phyloP scores from a whole-genome alignment of 495 filamentous ascomycete genomes.

The Evernia prunastri region DNA sequence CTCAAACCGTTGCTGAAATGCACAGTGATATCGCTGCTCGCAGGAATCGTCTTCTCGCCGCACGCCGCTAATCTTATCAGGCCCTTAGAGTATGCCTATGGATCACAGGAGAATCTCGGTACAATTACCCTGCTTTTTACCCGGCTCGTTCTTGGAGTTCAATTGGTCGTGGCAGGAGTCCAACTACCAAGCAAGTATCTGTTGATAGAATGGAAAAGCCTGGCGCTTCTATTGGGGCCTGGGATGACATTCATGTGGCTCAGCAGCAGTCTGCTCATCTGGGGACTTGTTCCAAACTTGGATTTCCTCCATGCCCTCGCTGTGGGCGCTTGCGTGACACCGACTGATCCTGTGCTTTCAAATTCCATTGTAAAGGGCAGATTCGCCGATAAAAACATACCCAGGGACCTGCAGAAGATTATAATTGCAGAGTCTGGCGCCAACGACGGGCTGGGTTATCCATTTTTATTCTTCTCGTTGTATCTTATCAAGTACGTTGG shows the following conservation, averaged over 20 bases:
- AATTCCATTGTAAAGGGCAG: conserved; percentile 91
- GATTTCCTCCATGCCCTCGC: conserved; percentile 70
- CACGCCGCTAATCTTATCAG: conserved; percentile 70
- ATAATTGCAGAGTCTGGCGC: conserved; percentile 87
- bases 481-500: conserved; percentile 70
- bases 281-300: conserved; percentile 68
- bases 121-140: conserved; percentile 75
- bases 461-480: conserved; percentile 78
- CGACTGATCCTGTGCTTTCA: conserved; percentile 84
- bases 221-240: conserved; percentile 72
- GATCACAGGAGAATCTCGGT: conserved; percentile 51
- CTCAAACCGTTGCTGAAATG: not conserved
- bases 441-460: conserved; percentile 91
- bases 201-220: conserved; percentile 68
- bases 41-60: conserved; percentile 66
- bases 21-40: conserved; percentile 65
- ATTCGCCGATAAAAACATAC: conserved; percentile 86
- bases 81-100: conserved; percentile 69
- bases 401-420: conserved; percentile 72
- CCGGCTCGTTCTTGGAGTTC: conserved; percentile 82
- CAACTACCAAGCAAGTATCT: conserved; percentile 88
- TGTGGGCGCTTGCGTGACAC: conserved; percentile 78
- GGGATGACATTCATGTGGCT: conserved; percentile 89
- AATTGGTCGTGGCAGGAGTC: conserved; percentile 82
- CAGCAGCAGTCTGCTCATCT: conserved; percentile 69